These are phyloP conservation scores for Globisporangium canariense DNA, from an alignment of 352 stramenopile genomes.

Conservation along the genomic window DNA sequence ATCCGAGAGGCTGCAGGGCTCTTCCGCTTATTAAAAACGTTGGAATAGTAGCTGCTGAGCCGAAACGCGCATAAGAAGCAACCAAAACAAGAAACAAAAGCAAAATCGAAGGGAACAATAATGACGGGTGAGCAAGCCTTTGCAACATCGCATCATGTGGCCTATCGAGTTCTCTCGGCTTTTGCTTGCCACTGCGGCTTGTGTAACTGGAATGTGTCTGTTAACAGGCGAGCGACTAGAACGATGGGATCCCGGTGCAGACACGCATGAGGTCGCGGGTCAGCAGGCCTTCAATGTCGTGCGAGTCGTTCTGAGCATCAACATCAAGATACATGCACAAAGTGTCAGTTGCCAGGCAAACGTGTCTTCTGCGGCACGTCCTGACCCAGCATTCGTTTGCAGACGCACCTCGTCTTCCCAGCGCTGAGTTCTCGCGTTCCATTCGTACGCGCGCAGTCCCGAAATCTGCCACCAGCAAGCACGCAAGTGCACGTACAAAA, in stretches of 20 bases:
- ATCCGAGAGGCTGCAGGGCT: conserved; percentile 96
- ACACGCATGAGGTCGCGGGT: conserved; percentile 81
- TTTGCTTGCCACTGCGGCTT: neutral
- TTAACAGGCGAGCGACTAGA: conserved; percentile 29
- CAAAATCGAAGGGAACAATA: conserved; percentile 10
- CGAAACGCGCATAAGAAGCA: conserved; percentile 16
- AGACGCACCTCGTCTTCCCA: conserved; percentile 72
- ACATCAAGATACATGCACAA: neutral
- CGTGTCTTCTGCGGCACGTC: neutral
- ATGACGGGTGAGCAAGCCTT: conserved; percentile 3
- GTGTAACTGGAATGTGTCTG: neutral
- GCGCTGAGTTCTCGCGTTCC: conserved; percentile 61
- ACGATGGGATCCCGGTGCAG: conserved; percentile 64
- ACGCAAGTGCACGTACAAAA: neutral
- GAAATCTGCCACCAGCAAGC: conserved; percentile 43
- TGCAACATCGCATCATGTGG: neutral
- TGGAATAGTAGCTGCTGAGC: conserved; percentile 62
- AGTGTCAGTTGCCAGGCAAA: neutral
- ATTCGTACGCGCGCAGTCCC: conserved; percentile 65
- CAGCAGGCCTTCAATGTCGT: conserved; percentile 77
- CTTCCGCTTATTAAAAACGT: conserved; percentile 96
- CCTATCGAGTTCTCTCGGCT: neutral
- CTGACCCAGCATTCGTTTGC: neutral
- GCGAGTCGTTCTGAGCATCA: conserved; percentile 46
- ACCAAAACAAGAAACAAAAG: conserved; percentile 11